Conservation (phyloP, 1,284 basidiomycete species). For the Ceratobasidium sp. region DNA sequence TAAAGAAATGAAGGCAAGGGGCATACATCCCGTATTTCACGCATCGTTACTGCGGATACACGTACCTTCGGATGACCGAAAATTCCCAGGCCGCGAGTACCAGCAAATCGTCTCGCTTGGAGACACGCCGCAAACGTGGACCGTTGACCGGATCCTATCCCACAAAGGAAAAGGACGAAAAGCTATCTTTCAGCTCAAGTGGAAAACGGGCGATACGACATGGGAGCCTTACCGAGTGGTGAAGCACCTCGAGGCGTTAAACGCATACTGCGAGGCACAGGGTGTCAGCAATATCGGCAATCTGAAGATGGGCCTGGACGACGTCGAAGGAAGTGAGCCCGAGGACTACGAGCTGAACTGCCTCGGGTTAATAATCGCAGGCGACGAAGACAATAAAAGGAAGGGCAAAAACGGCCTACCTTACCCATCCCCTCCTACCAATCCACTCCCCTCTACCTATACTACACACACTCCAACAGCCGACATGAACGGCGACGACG, state of each 20-base stretch:
- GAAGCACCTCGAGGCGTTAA: conserved; percentile 8
- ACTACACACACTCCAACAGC: no score
- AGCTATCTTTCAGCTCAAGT: not conserved
- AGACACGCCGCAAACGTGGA: conserved; percentile 54
- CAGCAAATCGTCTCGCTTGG: not conserved
- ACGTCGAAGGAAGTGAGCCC: not conserved
- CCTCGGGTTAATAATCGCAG: not conserved
- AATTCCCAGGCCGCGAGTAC: conserved; percentile 21
- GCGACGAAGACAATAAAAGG: no score
- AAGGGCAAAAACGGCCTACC: no score
- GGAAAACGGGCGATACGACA: conserved; percentile 23
- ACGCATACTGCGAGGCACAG: conserved; percentile 1
- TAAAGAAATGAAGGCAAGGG: conserved; percentile 48
- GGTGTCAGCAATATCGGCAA: not conserved
- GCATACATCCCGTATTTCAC: no score
- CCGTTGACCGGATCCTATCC: conserved; percentile 54
- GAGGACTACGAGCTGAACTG: no score
- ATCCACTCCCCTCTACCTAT: no score
- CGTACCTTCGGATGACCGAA: conserved; percentile 37
- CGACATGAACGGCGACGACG: no score
- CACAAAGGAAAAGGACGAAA: conserved; percentile 53
- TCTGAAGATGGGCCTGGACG: not conserved
- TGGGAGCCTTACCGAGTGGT: conserved; percentile 14
- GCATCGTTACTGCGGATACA: conserved; percentile 49
- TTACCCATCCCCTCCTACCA: no score